phyloP scores from a whole-genome alignment of 805 yeast species.

The Candida schatavii region DNA sequence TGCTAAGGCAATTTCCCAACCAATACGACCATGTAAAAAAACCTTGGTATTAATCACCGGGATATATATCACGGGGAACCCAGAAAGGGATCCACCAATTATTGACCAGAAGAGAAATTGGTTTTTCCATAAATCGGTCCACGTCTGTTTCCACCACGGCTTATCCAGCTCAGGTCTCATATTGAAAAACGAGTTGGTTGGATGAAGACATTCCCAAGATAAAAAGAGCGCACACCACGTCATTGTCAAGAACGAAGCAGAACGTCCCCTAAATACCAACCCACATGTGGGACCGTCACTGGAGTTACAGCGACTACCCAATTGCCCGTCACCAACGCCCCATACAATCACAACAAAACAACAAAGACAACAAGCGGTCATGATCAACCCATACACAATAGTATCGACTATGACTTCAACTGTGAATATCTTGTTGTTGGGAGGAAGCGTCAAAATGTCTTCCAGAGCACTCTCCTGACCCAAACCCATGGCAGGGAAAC shows the following conservation, averaged over 20 bases:
- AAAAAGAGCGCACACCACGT: slow-evolving; percentile 41
- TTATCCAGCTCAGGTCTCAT: slow-evolving; percentile 36
- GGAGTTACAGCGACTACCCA: slow-evolving; percentile 36
- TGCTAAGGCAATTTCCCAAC: slow-evolving; percentile 40
- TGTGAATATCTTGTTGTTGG: slow-evolving; percentile 37
- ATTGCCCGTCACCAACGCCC: slow-evolving; percentile 38
- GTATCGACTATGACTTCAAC: slow-evolving; percentile 41
- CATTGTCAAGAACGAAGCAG: slow-evolving; percentile 38
- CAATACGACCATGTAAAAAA: slow-evolving; percentile 36
- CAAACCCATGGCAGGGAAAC: slow-evolving; percentile 83
- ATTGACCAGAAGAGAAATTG: slow-evolving; percentile 39
- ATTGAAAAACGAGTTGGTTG: slow-evolving; percentile 29
- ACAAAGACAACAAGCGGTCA: slow-evolving; percentile 40
- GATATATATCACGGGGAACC: slow-evolving; percentile 40
- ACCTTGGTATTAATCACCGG: slow-evolving; percentile 40
- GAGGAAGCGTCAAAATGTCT: slow-evolving; percentile 37
- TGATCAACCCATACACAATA: slow-evolving; percentile 39
- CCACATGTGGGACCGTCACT: slow-evolving; percentile 17
- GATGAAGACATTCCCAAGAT: slow-evolving; percentile 42
- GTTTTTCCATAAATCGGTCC: slow-evolving; percentile 33
- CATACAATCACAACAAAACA: slow-evolving; percentile 36
- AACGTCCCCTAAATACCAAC: slow-evolving; percentile 37
- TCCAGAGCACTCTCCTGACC: slow-evolving; percentile 47
- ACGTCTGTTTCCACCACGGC: slow-evolving; percentile 37
- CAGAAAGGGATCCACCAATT: slow-evolving; percentile 32